A percentile compares a stretch with the other conserved stretches of the same genome.
phyloP scores from a whole-genome alignment of 306 rosid species.

The Vigna trinervia region DNA sequence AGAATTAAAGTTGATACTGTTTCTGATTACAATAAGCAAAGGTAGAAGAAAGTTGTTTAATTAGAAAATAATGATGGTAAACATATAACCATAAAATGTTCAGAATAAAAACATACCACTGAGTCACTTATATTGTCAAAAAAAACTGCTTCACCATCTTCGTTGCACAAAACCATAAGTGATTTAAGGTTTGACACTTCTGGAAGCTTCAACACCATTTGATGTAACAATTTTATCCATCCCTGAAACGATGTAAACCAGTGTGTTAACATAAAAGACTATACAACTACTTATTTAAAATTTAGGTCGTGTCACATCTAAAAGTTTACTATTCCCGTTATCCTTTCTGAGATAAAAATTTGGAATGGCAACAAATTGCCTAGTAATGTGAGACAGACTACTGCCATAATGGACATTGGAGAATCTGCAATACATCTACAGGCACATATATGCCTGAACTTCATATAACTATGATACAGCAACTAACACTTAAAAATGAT shows the following conservation, averaged over 20 bases:
- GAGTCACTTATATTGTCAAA: constrained; percentile 74
- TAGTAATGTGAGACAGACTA: background rate
- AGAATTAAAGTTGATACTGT: constrained; percentile 4
- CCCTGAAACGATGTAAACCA: constrained; percentile 64
- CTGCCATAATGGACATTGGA: too few relatives aligned
- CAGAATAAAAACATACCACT: constrained; percentile 59
- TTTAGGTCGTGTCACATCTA: constrained; percentile 1
- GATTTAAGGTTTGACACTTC: constrained; percentile 66
- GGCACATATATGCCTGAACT: constrained; percentile 26
- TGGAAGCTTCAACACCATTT: constrained; percentile 87
- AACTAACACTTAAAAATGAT: constrained; percentile 18
- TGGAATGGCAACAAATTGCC: constrained; percentile 16
- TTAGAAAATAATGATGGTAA: background rate
- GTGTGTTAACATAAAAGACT: constrained; percentile 37
- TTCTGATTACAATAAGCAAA: constrained; percentile 25
- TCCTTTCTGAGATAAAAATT: constrained; percentile 30
- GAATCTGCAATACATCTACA: background rate
- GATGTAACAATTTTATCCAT: constrained; percentile 79
- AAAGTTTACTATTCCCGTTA: constrained; percentile 19
- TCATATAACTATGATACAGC: constrained; percentile 19
- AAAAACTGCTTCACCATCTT: constrained; percentile 76
- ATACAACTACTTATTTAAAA: constrained; percentile 1
- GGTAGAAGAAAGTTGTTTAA: constrained; percentile 12
- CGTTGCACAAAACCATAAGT: constrained; percentile 60
- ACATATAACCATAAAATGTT: constrained; percentile 11